These are phyloP conservation scores for Cyclanthera cordifolia DNA, from an alignment of 306 rosid species.

Conservation along the genomic window DNA sequence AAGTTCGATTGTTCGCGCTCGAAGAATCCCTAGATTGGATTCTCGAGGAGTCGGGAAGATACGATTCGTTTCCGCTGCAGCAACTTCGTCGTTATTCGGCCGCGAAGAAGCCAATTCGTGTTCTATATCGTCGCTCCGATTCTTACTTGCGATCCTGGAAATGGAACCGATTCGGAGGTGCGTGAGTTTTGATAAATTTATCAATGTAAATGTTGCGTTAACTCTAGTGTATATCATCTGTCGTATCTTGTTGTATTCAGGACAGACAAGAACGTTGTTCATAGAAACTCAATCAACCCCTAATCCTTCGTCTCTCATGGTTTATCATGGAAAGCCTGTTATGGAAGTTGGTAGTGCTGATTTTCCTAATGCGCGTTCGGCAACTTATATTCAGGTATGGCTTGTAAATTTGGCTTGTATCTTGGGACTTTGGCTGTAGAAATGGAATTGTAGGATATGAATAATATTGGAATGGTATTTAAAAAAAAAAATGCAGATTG, in stretches of 20 bases:
- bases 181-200: background rate
- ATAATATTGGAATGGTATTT: too few species aligned
- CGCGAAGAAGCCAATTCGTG: conserved; percentile 10
- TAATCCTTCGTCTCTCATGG: conserved; percentile 58
- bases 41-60: background rate
- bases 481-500: too few species aligned
- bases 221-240: background rate
- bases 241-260: conserved; percentile 17
- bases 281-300: conserved; percentile 62
- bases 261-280: conserved; percentile 57
- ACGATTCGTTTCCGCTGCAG: conserved; percentile 15
- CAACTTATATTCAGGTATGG: too few species aligned
- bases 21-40: background rate
- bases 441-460: too few species aligned
- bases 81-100: conserved; percentile 21
- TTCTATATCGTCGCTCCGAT: conserved; percentile 13
- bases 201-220: background rate
- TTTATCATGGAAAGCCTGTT: conserved; percentile 53
- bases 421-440: too few species aligned
- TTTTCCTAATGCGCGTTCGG: conserved; percentile 75
- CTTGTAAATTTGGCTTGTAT: too few species aligned
- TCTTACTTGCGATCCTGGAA: conserved; percentile 15
- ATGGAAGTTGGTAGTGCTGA: conserved; percentile 97
- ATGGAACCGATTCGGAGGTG: conserved; percentile 34
- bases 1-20: conserved; percentile 32